Evolutionary conservation across 1,284 basidiomycete genomes (phyloP).

Genomic region (Amylostereum chailletii): DNA sequence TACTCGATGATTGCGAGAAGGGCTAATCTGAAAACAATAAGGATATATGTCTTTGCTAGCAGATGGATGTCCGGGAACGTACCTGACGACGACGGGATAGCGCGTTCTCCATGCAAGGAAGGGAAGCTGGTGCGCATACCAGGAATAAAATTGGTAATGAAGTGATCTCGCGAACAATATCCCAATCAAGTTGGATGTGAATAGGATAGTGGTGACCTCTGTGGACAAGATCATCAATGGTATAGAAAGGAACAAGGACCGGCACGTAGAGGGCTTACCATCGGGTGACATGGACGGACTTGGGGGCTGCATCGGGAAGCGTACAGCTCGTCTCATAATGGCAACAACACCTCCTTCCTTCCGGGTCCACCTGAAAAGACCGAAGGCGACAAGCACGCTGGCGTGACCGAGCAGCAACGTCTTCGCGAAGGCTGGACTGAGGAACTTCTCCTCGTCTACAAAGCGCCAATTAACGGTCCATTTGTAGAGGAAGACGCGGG

Average conservation of each 20-base stretch:
- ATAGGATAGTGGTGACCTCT: slow-evolving; percentile 81
- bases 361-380: slow-evolving; percentile 64
- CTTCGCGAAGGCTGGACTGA: slow-evolving; percentile 55
- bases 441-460: slow-evolving; percentile 67
- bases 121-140: slow-evolving; percentile 94
- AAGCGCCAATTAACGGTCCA: slow-evolving; percentile 99
- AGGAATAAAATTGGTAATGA: slow-evolving; percentile 98
- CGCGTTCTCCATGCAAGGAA: slow-evolving; percentile 73
- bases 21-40: slow-evolving; percentile 37
- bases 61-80: slow-evolving; percentile 16
- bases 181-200: slow-evolving; percentile 90
- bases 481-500: slow-evolving; percentile 84
- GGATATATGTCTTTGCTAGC: slow-evolving; percentile 4
- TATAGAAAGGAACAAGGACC: slow-evolving; percentile 7
- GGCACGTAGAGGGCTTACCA: slow-evolving; percentile 34
- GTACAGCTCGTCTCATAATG: slow-evolving; percentile 52
- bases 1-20: slow-evolving; percentile 69
- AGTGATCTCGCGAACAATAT: slow-evolving; percentile 90
- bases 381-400: slow-evolving; percentile 55
- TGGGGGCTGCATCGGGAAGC: slow-evolving; percentile 40
- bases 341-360: slow-evolving; percentile 52
- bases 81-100: slow-evolving; percentile 60
- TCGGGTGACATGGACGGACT: slow-evolving; percentile 42
- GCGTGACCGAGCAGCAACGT: slow-evolving; percentile 65
- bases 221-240: slow-evolving; percentile 4